These are phyloP conservation scores for Rhizophagus clarus DNA, from an alignment of 192 early-diverging fungal genomes.

Conservation along the genomic window DNA sequence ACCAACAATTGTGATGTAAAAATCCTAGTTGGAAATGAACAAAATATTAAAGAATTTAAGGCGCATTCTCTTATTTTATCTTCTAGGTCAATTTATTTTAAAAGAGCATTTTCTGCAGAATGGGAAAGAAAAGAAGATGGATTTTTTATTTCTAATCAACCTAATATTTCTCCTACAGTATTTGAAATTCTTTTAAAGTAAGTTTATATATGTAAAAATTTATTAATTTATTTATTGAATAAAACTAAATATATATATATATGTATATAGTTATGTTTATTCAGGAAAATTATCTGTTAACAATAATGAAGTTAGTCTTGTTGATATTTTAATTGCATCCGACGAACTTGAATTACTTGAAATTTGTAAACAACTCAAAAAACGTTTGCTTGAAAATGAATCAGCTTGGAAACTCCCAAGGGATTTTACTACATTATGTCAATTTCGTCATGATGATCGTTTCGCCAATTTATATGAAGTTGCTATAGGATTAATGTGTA, in stretches of 20 bases:
- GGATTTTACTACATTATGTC: background rate
- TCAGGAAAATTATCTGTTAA: background rate
- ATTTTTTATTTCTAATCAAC: background rate
- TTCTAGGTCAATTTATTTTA: slow-evolving; percentile 7
- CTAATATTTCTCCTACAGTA: slow-evolving; percentile 3
- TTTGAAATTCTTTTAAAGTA: slow-evolving; percentile 19
- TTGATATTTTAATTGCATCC: background rate
- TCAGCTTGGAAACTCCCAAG: background rate
- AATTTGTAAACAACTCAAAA: background rate
- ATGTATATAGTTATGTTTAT: background rate
- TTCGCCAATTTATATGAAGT: background rate
- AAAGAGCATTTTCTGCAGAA: background rate
- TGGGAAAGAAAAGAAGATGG: background rate
- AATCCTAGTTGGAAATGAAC: background rate
- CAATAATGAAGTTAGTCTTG: background rate
- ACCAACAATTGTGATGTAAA: too few species aligned
- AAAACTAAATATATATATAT: too few species aligned
- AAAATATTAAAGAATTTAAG: background rate
- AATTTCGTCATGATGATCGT: background rate
- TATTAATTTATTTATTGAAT: too few species aligned
- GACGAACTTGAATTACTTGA: background rate
- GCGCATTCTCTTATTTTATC: slow-evolving; percentile 3
- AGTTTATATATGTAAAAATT: too few species aligned
- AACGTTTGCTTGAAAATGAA: slow-evolving; percentile 1
- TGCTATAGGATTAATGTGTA: background rate